Conservation (phyloP, 164 flowering plant species). For the Macadamia tetraphylla region DNA sequence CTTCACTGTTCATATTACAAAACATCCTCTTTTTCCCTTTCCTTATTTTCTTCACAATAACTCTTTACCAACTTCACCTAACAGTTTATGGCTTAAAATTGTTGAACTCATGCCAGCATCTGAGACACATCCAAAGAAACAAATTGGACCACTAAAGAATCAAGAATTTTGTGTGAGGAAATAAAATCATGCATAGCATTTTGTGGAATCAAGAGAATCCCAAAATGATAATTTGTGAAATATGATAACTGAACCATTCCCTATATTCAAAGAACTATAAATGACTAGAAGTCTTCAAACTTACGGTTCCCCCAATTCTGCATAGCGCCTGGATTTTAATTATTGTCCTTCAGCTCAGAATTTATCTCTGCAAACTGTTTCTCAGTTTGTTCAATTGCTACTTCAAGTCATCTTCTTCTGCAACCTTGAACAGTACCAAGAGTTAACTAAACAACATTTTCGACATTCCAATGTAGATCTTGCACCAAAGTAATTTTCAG, state of each 20-base stretch:
- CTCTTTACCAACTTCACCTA: too few species aligned
- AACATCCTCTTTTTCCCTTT: too few species aligned
- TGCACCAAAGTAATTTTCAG: not conserved
- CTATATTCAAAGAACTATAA: not conserved
- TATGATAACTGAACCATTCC: not conserved
- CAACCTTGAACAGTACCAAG: conserved; percentile 47
- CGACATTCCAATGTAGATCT: not conserved
- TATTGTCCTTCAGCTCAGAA: conserved; percentile 76
- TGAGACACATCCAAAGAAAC: conserved; percentile 19
- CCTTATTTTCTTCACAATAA: too few species aligned
- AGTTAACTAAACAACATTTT: conserved; percentile 5
- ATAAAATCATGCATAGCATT: not conserved
- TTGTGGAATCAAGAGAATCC: not conserved
- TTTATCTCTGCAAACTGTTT: conserved; percentile 69
- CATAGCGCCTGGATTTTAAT: conserved; percentile 64
- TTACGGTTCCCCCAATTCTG: conserved; percentile 90
- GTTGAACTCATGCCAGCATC: conserved; percentile 98
- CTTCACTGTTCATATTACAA: too few species aligned
- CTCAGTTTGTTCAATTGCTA: conserved; percentile 79
- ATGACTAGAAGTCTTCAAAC: not conserved
- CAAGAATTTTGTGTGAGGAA: not conserved
- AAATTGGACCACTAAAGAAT: not conserved
- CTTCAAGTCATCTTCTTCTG: conserved; percentile 92
- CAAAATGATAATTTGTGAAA: not conserved
- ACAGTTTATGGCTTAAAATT: conserved; percentile 48